Evolutionary conservation across 345 rosid species (phyloP), one percentile per base, ranked within the genome.

Genomic region (Melastoma malabathricum): DNA sequence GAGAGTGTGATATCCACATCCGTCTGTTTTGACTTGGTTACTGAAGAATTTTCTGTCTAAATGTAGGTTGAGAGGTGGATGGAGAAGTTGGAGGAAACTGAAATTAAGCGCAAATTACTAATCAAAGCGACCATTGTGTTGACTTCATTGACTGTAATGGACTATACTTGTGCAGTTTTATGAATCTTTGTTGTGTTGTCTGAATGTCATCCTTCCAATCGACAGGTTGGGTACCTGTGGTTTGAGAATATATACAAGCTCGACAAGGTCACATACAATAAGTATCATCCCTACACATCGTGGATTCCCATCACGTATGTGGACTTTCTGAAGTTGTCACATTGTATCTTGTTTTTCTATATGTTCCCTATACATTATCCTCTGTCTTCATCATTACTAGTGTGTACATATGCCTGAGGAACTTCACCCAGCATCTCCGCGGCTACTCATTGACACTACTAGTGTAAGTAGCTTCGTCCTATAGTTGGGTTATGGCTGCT

Each of bases 291-390:
- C 49, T 92, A 87, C 62, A 92, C 96, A 50, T 92, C 98, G 4
- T 92, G 98, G 98, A 92, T 92, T 67, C 98, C 98, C 34, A 82
- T 92, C 55, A 87, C 98, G 98, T 92, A 81, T 10, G 88, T 43
- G 5, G 14, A 17, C 31, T 48, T 55, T 65, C 31, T 15, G 13
- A 48, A 23, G 47, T 29, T 41, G 13, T 23, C 16, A 43, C 45
- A 44, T 61, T 47, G 18, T 41, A 52, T 25, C 5, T 54, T 65
- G 31, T 20, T 13, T 20, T 8, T 46, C 46, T 18, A 17, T 66
- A 47, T 15, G 20, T 58, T 55, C 43, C 56, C 54, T 72, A 71
- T 50, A 34, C 41, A 34, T 34, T 34, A 34, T 7, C 2, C 41
- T 29, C 38, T 34, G 41, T 34, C 41, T 34, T 34, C 10, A 8